phyloP scores from a whole-genome alignment of 2,329 filamentous ascomycete genomes.

The Lachnellula hyalina region DNA sequence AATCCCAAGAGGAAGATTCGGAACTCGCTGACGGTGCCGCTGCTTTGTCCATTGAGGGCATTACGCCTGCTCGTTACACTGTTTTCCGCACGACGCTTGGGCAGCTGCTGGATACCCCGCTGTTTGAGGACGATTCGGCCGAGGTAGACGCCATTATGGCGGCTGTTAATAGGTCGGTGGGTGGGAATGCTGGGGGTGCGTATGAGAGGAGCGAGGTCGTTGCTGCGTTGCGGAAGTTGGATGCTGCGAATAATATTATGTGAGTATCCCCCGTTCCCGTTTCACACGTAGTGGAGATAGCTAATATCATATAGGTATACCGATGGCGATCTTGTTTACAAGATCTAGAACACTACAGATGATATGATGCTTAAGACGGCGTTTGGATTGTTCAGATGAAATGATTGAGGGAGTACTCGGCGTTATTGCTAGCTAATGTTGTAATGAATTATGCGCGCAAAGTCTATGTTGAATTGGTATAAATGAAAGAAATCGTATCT shows the following conservation, averaged over 20 bases:
- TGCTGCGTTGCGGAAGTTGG: constrained; percentile 73
- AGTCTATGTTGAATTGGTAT: background rate
- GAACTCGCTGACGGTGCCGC: constrained; percentile 25
- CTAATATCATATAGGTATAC: constrained; percentile 41
- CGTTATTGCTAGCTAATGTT: constrained; percentile 1
- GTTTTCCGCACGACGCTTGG: constrained; percentile 79
- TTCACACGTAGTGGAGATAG: background rate
- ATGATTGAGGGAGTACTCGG: constrained; percentile 1
- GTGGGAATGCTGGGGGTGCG: constrained; percentile 44
- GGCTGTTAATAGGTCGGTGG: constrained; percentile 71
- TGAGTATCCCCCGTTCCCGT: constrained; percentile 44
- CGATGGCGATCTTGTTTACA: constrained; percentile 63
- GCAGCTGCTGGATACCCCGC: constrained; percentile 69
- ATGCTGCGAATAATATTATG: constrained; percentile 87
- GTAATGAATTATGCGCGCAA: background rate
- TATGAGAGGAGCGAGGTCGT: constrained; percentile 71
- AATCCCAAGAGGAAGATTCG: constrained; percentile 27
- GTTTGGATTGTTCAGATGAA: background rate
- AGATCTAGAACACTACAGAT: constrained; percentile 46
- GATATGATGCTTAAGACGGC: background rate
- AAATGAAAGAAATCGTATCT: background rate
- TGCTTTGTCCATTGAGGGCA: constrained; percentile 22
- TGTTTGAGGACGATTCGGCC: constrained; percentile 87
- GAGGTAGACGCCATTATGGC: constrained; percentile 68
- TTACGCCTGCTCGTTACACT: constrained; percentile 55